These are phyloP conservation scores for Penicillium cinerascens DNA, from an alignment of 495 filamentous ascomycete genomes.

Conservation along the genomic window DNA sequence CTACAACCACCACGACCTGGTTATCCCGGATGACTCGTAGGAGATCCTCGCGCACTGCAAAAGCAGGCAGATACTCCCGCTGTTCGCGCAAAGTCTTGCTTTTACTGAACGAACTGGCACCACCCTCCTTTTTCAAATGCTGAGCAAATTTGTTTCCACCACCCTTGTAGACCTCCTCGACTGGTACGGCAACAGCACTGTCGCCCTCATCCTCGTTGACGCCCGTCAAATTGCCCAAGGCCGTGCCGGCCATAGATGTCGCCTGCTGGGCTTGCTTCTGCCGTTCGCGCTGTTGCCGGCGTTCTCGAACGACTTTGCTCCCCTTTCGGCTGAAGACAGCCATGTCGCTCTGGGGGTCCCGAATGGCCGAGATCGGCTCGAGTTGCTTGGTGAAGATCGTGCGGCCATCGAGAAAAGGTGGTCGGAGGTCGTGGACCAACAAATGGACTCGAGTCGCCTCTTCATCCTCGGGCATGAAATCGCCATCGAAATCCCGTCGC, in stretches of 20 bases:
- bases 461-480: slow-evolving; percentile 87
- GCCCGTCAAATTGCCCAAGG: slow-evolving; percentile 90
- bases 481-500: slow-evolving; percentile 70
- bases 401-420: slow-evolving; percentile 92
- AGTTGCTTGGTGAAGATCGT: slow-evolving; percentile 97
- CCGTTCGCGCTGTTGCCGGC: slow-evolving; percentile 85
- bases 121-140: slow-evolving; percentile 81
- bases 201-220: slow-evolving; percentile 93
- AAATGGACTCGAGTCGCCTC: slow-evolving; percentile 89
- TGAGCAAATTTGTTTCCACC: slow-evolving; percentile 79
- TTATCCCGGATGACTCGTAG: slow-evolving; percentile 92
- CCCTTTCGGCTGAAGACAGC: slow-evolving; percentile 97
- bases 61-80: slow-evolving; percentile 89
- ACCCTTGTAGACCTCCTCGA: slow-evolving; percentile 64
- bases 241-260: slow-evolving; percentile 88
- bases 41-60: slow-evolving; percentile 95
- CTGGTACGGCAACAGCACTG: slow-evolving; percentile 71
- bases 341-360: slow-evolving; percentile 97
- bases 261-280: slow-evolving; percentile 95
- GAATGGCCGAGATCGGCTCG: slow-evolving; percentile 89
- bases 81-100: slow-evolving; percentile 91
- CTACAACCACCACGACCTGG: slow-evolving; percentile 94
- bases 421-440: slow-evolving; percentile 88
- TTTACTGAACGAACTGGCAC: slow-evolving; percentile 87
- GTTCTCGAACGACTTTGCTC: slow-evolving; percentile 87